These are phyloP conservation scores for Termitomyces sp. DNA, from an alignment of 768 basidiomycete species.

Conservation along the genomic window DNA sequence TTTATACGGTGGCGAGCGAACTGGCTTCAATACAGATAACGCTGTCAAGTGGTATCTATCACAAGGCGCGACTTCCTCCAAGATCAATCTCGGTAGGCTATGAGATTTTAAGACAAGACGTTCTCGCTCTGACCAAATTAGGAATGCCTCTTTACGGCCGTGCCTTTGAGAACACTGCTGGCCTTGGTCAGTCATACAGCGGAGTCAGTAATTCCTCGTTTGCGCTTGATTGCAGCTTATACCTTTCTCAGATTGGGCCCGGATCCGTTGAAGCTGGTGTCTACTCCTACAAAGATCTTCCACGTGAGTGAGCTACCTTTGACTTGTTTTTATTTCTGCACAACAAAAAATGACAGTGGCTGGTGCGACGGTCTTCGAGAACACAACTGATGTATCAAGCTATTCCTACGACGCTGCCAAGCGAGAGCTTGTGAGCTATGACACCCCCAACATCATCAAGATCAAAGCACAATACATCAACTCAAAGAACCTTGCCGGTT, in stretches of 20 bases:
- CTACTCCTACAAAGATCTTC: conserved; percentile 76
- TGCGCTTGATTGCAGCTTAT: neutral
- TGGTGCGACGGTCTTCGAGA: conserved; percentile 61
- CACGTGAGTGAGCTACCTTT: conserved; percentile 28
- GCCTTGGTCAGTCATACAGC: conserved; percentile 63
- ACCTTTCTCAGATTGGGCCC: conserved; percentile 52
- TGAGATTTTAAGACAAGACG: neutral
- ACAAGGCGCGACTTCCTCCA: conserved; percentile 58
- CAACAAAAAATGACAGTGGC: conserved; percentile 28
- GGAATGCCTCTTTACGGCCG: conserved; percentile 82
- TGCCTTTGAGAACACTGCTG: conserved; percentile 67
- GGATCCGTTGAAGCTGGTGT: conserved; percentile 68
- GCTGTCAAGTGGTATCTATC: conserved; percentile 60
- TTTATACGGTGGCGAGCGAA: conserved; percentile 61
- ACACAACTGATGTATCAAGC: conserved; percentile 65
- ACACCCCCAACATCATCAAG: conserved; percentile 63
- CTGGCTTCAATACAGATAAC: conserved; percentile 62
- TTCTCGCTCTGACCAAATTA: conserved; percentile 11
- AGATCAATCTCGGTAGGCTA: conserved; percentile 60
- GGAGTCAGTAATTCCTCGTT: conserved; percentile 41
- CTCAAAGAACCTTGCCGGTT: conserved; percentile 56
- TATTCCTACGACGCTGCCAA: conserved; percentile 74
- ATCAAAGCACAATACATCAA: conserved; percentile 69
- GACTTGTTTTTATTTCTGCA: neutral
- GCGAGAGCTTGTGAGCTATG: conserved; percentile 71